A percentile compares a stretch with the other conserved stretches of the same genome.
Conservation (phyloP, 2,329 filamentous ascomycete species). For the Aspergillus ruber region DNA sequence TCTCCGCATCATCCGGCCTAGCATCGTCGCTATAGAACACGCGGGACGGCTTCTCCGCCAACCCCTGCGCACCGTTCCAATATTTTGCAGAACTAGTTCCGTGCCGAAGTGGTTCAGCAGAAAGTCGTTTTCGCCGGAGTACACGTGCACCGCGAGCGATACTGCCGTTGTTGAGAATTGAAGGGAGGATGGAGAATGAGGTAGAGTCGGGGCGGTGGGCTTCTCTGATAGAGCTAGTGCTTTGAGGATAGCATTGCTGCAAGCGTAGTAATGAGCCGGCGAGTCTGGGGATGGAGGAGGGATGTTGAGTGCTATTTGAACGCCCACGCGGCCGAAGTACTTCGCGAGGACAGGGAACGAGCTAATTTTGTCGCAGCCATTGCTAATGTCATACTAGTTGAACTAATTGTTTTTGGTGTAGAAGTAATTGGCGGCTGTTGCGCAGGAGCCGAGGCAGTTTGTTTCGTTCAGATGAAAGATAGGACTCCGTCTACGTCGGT, state of each 20-base stretch:
- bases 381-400: slow-evolving; percentile 29
- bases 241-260: slow-evolving; percentile 24
- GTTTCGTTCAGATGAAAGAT: slow-evolving; percentile 25
- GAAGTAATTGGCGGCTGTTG: slow-evolving; percentile 28
- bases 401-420: slow-evolving; percentile 19
- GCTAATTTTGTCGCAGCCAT: slow-evolving; percentile 23
- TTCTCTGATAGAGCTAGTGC: slow-evolving; percentile 14
- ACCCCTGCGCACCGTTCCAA: slow-evolving; percentile 35
- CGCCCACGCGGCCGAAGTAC: slow-evolving; percentile 30
- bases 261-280: slow-evolving; percentile 17
- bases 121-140: slow-evolving; percentile 33
- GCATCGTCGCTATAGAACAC: slow-evolving; percentile 23
- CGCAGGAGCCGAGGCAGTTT: slow-evolving; percentile 28
- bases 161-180: slow-evolving; percentile 24
- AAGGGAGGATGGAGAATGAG: slow-evolving; percentile 27
- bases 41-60: slow-evolving; percentile 19
- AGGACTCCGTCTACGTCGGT: slow-evolving; percentile 19
- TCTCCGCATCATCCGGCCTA: background rate
- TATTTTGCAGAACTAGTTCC: slow-evolving; percentile 33
- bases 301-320: slow-evolving; percentile 27
- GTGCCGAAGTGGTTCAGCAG: slow-evolving; percentile 33
- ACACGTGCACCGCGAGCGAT: slow-evolving; percentile 31
- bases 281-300: slow-evolving; percentile 4
- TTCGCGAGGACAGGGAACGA: slow-evolving; percentile 15
- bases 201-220: slow-evolving; percentile 16